A percentile compares a stretch with the other conserved stretches of the same genome.
phyloP scores from a whole-genome alignment of 495 filamentous ascomycete genomes.

The Trypethelium eluteriae region DNA sequence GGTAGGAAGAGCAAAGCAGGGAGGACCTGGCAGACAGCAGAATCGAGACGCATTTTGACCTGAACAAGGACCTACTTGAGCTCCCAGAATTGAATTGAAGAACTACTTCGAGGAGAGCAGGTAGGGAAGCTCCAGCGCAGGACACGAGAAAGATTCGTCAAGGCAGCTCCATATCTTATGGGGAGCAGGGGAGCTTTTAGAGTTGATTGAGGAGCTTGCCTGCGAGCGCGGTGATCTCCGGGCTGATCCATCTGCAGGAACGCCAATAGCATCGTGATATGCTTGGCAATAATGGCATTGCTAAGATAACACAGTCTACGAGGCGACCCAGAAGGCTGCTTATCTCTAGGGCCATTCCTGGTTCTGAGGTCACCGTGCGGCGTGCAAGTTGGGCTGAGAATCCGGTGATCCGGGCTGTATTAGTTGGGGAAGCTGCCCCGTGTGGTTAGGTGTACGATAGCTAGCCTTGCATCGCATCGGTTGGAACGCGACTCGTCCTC shows the following conservation, averaged over 20 bases:
- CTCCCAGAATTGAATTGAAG: neutral
- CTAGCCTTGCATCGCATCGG: neutral
- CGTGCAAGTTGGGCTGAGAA: neutral
- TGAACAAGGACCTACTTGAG: neutral
- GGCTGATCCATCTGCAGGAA: slow-evolving; percentile 10
- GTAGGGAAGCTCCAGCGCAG: neutral
- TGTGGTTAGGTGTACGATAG: slow-evolving; percentile 1
- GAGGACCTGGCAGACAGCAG: neutral
- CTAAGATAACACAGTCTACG: neutral
- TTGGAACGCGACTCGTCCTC: neutral
- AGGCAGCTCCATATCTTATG: too few relatives aligned
- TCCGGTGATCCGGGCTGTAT: too few relatives aligned
- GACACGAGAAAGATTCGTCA: neutral
- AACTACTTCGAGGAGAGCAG: neutral
- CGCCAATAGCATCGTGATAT: neutral
- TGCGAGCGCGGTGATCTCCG: neutral
- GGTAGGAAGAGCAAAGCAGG: neutral
- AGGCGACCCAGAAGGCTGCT: neutral
- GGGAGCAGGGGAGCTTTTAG: slow-evolving; percentile 12
- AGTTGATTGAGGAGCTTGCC: neutral
- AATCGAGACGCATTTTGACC: neutral
- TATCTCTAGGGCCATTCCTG: neutral
- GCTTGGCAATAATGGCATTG: neutral
- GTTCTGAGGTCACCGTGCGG: slow-evolving; percentile 10
- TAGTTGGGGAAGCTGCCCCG: neutral